Evolutionary conservation across 129 eudicot species (phyloP), one percentile per base, ranked within the genome.

Genomic region (Centrapalus pauciflorus): DNA sequence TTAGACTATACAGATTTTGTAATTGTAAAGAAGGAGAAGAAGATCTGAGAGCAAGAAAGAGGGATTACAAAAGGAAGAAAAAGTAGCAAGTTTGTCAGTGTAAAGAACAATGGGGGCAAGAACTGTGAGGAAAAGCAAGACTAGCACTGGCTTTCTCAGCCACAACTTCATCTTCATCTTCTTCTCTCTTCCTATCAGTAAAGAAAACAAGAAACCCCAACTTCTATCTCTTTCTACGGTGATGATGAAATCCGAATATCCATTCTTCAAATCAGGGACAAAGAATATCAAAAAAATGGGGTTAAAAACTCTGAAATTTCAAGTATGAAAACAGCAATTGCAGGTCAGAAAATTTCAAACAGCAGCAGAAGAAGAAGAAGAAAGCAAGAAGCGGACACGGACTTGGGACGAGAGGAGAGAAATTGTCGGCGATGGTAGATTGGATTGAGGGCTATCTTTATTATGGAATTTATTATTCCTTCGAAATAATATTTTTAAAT

Each of bases 91-190:
- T 33, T 67, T 84, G 72, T 85, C 80, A 23, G 86, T 80, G 79
- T 73, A 87, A 61, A 87, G 94, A 50, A 90, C 70, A 70, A 90
- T 86, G 1, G 95, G 95, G 27, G 95, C 79, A 70, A 90, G 56
- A 66, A 90, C 95, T 0, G 97, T 84, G 3, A 86, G 43, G 16
- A 82, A 55, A 72, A 90, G 80, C 73, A 87, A 75, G 45, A 72
- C 58, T 7, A 87, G 33, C 13, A 81, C 80, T 24, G 82, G 69
- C 20, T 58, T 82, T 61, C 86, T 71, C 20, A 90, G 10, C 64
- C 66, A 73, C 80, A 74, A 56, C 79, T 82, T 79, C 83, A 76
- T 76, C 64, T 70, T 65, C 38, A 51, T 54, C 52, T 63, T 61
- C 69, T n/a, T 48, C 41, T 9, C n/a, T 27, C 38, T 32, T 14